A percentile compares a stretch with the other conserved stretches of the same genome.
These are phyloP conservation scores for Verticillium alfalfae DNA, from an alignment of 2,329 filamentous ascomycete species.

Conservation along the genomic window DNA sequence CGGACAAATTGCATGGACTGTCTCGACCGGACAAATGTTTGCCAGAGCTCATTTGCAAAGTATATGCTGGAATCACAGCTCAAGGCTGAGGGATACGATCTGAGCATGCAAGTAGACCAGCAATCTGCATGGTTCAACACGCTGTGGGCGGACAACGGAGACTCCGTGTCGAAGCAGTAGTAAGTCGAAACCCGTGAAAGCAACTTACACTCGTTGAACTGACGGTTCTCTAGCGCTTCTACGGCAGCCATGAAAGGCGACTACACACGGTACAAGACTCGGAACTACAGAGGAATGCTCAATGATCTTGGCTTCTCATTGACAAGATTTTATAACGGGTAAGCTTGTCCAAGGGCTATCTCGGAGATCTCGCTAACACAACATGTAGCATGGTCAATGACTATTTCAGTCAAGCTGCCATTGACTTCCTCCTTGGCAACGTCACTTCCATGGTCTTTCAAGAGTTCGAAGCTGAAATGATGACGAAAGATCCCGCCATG, in stretches of 20 bases:
- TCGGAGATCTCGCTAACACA: neutral
- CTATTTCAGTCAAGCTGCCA: conserved; percentile 91
- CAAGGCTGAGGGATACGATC: conserved; percentile 67
- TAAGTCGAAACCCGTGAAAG: neutral
- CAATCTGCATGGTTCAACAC: conserved; percentile 91
- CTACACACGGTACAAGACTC: conserved; percentile 85
- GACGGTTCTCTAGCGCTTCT: conserved; percentile 49
- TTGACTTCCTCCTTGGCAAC: conserved; percentile 90
- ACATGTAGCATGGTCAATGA: conserved; percentile 86
- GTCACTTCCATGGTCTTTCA: conserved; percentile 81
- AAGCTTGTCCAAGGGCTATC: conserved; percentile 7
- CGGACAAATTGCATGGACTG: conserved; percentile 99
- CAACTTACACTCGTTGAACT: neutral
- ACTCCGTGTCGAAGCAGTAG: conserved; percentile 92
- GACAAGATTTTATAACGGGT: conserved; percentile 67
- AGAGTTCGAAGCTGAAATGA: conserved; percentile 91
- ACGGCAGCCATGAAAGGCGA: conserved; percentile 96
- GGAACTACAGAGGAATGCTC: conserved; percentile 84
- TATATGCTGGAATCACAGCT: conserved; percentile 78
- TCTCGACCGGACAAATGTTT: conserved; percentile 90
- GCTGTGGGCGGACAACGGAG: conserved; percentile 95
- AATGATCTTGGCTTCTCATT: conserved; percentile 88
- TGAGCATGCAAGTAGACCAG: conserved; percentile 70
- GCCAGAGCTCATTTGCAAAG: conserved; percentile 85
- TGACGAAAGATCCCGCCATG: conserved; percentile 84